These are phyloP conservation scores for Neofusicoccum sp. DNA, from an alignment of 2,329 filamentous ascomycete species.

Conservation along the genomic window DNA sequence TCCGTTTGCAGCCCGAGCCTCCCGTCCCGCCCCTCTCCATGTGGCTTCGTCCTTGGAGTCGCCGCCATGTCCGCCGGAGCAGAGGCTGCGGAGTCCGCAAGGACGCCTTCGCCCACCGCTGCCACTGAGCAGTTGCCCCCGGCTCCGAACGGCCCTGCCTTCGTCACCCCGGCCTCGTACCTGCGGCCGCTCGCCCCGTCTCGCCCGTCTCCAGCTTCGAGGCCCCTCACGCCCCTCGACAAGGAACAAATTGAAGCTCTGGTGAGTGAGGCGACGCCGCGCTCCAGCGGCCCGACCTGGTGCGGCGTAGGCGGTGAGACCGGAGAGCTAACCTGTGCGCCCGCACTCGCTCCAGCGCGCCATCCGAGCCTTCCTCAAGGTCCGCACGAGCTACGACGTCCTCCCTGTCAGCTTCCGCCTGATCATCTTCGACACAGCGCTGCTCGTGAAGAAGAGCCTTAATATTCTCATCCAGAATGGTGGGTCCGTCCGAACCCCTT, in stretches of 20 bases:
- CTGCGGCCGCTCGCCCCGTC: constrained; percentile 31
- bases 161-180: constrained; percentile 40
- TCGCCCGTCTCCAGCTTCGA: constrained; percentile 26
- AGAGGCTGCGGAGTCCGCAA: constrained; percentile 33
- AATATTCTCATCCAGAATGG: constrained; percentile 95
- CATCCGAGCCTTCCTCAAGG: constrained; percentile 92
- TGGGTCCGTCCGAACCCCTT: constrained; percentile 39
- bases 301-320: constrained; percentile 13
- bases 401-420: constrained; percentile 93
- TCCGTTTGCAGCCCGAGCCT: background rate
- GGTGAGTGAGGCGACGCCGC: constrained; percentile 52
- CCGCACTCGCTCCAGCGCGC: constrained; percentile 59
- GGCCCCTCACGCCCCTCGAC: constrained; percentile 61
- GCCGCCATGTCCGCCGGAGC: constrained; percentile 38
- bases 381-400: constrained; percentile 96
- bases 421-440: constrained; percentile 89
- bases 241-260: constrained; percentile 75
- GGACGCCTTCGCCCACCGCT: constrained; percentile 23
- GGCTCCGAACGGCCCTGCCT: constrained; percentile 26
- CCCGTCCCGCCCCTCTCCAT: constrained; percentile 27
- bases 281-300: background rate
- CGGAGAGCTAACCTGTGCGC: background rate
- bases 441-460: constrained; percentile 95
- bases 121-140: constrained; percentile 25
- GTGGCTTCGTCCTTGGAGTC: constrained; percentile 33